These are phyloP conservation scores for Starmerella floris DNA, from an alignment of 805 yeast genomes.

Conservation along the genomic window DNA sequence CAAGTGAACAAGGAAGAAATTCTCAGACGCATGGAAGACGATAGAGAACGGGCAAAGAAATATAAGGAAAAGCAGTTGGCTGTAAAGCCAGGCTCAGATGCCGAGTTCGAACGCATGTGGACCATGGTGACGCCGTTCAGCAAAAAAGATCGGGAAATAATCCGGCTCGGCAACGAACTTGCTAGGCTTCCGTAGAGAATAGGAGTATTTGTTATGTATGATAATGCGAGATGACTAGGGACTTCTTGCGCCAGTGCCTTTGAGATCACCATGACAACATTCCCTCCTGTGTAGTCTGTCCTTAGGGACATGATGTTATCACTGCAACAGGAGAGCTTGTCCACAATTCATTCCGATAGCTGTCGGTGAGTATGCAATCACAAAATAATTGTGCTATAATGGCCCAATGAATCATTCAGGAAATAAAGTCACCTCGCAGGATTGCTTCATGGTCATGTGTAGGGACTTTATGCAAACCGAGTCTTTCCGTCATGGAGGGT, in stretches of 20 bases:
- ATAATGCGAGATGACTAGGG: too few species aligned
- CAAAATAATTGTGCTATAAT: too few species aligned
- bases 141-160: background rate
- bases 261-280: too few species aligned
- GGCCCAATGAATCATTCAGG: background rate
- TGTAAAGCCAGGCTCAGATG: constrained; percentile 35
- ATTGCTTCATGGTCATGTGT: constrained; percentile 14
- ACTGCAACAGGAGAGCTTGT: too few species aligned
- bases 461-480: constrained; percentile 12
- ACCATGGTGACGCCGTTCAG: background rate
- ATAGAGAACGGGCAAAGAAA: constrained; percentile 73
- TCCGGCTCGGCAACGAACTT: background rate
- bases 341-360: too few species aligned
- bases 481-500: constrained; percentile 7
- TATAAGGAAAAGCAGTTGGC: constrained; percentile 74
- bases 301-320: too few species aligned
- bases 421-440: constrained; percentile 10
- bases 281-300: too few species aligned
- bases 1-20: constrained; percentile 38
- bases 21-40: constrained; percentile 75
- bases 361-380: too few species aligned
- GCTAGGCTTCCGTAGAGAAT: background rate
- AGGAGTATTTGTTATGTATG: too few species aligned
- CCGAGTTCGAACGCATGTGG: constrained; percentile 41
- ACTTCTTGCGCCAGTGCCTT: too few species aligned